Conservation (phyloP, 2,329 filamentous ascomycete species). For the Colletotrichum lentis region DNA sequence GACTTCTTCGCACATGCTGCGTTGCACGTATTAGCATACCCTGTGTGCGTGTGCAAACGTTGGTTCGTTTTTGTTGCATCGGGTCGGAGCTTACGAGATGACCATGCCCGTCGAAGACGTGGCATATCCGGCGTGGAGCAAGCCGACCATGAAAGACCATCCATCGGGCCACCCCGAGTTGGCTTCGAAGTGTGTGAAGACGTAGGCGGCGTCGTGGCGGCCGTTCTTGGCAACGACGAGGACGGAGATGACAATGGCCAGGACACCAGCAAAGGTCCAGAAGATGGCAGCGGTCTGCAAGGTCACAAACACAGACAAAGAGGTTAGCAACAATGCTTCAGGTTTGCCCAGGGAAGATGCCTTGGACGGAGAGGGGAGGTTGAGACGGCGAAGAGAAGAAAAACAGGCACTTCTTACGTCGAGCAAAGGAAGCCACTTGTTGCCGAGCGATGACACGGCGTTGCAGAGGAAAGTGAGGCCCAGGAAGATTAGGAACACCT, state of each 20-base stretch:
- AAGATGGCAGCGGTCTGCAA: slow-evolving; percentile 73
- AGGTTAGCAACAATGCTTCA: slow-evolving; percentile 14
- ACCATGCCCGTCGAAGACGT: slow-evolving; percentile 83
- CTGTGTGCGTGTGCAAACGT: slow-evolving; percentile 15
- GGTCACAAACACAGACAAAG: neutral
- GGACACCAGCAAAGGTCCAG: slow-evolving; percentile 76
- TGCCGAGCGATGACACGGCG: slow-evolving; percentile 71
- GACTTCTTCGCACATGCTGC: slow-evolving; percentile 78
- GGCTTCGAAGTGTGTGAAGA: slow-evolving; percentile 73
- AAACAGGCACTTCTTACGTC: slow-evolving; percentile 64
- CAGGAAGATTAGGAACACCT: slow-evolving; percentile 76
- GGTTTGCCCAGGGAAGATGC: neutral
- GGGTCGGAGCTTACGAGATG: slow-evolving; percentile 66
- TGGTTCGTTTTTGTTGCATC: slow-evolving; percentile 22
- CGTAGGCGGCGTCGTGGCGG: slow-evolving; percentile 67
- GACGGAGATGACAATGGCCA: slow-evolving; percentile 69
- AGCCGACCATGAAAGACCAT: slow-evolving; percentile 77
- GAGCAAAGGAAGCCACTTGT: slow-evolving; percentile 71
- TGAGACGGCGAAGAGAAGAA: too few species aligned
- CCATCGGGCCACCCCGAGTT: slow-evolving; percentile 74
- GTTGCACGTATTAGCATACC: slow-evolving; percentile 29
- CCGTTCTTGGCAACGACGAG: slow-evolving; percentile 75
- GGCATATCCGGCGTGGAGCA: slow-evolving; percentile 76
- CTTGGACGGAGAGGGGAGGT: too few species aligned
- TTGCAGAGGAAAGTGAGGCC: slow-evolving; percentile 72